Conservation (phyloP, 345 rosid genomes). For the Pelargonium nanum region DNA sequence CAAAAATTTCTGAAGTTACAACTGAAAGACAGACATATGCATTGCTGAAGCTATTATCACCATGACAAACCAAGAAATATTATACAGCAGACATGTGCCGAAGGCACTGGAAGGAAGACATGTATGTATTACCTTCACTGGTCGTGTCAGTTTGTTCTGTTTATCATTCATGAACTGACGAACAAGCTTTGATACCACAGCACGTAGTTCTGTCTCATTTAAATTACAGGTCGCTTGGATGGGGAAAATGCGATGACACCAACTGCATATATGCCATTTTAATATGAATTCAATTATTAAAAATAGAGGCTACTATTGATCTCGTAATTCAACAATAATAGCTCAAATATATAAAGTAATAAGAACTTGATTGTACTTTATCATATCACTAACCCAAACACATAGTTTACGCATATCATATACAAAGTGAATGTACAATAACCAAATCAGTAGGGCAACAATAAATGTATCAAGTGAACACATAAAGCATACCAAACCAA, state of each 20-base stretch:
- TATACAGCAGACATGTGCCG: background rate
- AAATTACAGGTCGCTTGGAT: constrained; percentile 79
- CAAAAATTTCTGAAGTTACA: no score
- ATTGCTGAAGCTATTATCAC: background rate
- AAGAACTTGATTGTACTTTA: no score
- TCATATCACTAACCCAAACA: no score
- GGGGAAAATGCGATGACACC: constrained; percentile 95
- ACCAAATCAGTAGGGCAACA: no score
- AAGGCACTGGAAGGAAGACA: constrained; percentile 1
- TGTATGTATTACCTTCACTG: constrained; percentile 50
- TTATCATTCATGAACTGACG: constrained; percentile 45
- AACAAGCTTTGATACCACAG: constrained; percentile 67
- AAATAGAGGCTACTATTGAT: constrained; percentile 1
- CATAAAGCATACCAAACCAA: no score
- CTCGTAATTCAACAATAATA: no score
- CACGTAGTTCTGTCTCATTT: constrained; percentile 59
- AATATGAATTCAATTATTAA: background rate
- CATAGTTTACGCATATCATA: no score
- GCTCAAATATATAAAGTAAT: no score
- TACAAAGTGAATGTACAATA: no score
- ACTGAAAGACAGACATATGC: background rate
- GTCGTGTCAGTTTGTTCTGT: constrained; percentile 28
- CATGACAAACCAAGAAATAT: background rate
- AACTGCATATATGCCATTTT: constrained; percentile 37
- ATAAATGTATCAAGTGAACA: no score